phyloP scores from a whole-genome alignment of 1,284 basidiomycete species.

The Irpex lacteus region DNA sequence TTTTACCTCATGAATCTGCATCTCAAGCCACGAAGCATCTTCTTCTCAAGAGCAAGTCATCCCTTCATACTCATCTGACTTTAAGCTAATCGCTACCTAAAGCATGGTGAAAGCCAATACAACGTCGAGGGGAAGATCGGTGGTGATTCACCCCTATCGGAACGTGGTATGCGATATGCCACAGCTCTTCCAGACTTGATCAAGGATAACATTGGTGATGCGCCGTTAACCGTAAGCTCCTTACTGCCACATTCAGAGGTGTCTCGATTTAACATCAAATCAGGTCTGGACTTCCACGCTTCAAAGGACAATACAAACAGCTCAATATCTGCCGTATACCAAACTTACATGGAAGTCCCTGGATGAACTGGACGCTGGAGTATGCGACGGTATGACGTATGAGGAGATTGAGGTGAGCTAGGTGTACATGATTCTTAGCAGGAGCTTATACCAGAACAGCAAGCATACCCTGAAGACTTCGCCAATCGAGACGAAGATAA shows the following conservation, averaged over 20 bases:
- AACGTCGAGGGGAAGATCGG: slow-evolving; percentile 98
- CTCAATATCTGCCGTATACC: slow-evolving; percentile 76
- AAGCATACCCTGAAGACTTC: slow-evolving; percentile 96
- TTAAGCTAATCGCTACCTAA: slow-evolving; percentile 12
- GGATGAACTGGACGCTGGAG: slow-evolving; percentile 97
- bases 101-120: slow-evolving; percentile 98
- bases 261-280: slow-evolving; percentile 9
- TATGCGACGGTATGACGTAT: slow-evolving; percentile 99
- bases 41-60: slow-evolving; percentile 82
- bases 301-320: slow-evolving; percentile 91
- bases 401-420: slow-evolving; percentile 88
- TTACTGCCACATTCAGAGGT: slow-evolving; percentile 3
- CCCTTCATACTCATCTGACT: slow-evolving; percentile 3
- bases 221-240: slow-evolving; percentile 71
- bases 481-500: slow-evolving; percentile 99
- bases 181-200: slow-evolving; percentile 85
- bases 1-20: slow-evolving; percentile 99
- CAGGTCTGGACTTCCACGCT: slow-evolving; percentile 97
- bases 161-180: slow-evolving; percentile 85
- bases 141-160: slow-evolving; percentile 88
- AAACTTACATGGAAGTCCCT: slow-evolving; percentile 99
- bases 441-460: slow-evolving; percentile 39
- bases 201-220: slow-evolving; percentile 89
- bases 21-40: slow-evolving; percentile 94
- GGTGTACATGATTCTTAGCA: background rate